phyloP scores from a whole-genome alignment of 805 yeast genomes.

The Yarrowia sp. region DNA sequence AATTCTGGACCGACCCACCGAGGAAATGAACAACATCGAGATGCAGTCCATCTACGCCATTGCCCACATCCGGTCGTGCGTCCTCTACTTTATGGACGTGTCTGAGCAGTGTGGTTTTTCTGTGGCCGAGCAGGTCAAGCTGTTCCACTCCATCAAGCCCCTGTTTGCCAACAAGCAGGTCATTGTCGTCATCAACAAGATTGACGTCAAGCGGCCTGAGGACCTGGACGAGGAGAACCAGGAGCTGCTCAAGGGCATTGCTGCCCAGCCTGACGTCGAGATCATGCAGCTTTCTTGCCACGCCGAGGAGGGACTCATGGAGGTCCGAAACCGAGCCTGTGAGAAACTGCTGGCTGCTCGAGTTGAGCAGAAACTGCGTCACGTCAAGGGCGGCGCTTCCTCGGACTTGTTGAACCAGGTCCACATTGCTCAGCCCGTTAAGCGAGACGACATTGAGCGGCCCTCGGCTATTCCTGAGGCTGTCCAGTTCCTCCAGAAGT shows the following conservation, averaged over 20 bases:
- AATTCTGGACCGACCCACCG: conserved; percentile 97
- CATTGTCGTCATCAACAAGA: conserved; percentile 92
- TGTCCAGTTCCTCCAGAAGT: conserved; percentile 64
- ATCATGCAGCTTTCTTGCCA: conserved; percentile 92
- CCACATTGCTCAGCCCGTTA: conserved; percentile 89
- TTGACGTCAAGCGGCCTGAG: conserved; percentile 85
- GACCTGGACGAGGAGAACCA: conserved; percentile 81
- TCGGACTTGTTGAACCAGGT: conserved; percentile 90
- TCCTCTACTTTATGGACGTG: conserved; percentile 95
- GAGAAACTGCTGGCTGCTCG: conserved; percentile 94
- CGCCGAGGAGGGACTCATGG: conserved; percentile 93
- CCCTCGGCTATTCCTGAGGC: conserved; percentile 81
- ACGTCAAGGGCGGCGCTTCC: conserved; percentile 81
- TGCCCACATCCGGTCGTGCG: conserved; percentile 97
- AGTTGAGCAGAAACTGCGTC: conserved; percentile 84
- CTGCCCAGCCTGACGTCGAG: conserved; percentile 64
- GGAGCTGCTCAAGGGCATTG: conserved; percentile 69
- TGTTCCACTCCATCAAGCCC: conserved; percentile 96
- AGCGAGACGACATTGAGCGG: conserved; percentile 82
- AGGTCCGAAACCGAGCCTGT: conserved; percentile 95
- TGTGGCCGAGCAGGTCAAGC: conserved; percentile 94
- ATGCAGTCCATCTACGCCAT: conserved; percentile 99
- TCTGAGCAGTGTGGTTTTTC: conserved; percentile 99
- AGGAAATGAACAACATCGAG: conserved; percentile 99
- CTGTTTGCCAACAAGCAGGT: conserved; percentile 96